Base-by-base conservation (phyloP, 148 eudicot species). In the Dianthus caryophyllus region DNA sequence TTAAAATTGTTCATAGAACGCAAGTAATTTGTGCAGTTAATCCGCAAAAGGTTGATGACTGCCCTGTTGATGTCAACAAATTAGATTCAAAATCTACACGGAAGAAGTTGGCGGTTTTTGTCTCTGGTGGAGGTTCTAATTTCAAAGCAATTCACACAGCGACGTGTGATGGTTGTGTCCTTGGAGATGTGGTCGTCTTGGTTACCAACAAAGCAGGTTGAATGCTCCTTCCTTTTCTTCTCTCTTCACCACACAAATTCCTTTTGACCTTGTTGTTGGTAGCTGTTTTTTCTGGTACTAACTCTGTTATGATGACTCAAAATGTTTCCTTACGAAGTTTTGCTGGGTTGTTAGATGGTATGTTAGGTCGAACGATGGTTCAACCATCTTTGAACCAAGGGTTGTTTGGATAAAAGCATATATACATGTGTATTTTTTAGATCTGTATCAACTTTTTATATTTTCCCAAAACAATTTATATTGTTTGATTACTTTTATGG, bases 81-180 rank as follows among this genome's bases (percentile, higher is more conserved):
- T 60, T 65, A 21, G 67, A 60, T 61, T 39, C 33, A 31, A 75
- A 70, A 17, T 13, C 75, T 39, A 46, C 61, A n/a, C 75, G 75
- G 71, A 92, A 92, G 57, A 89, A 80, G 3, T 66, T 92, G 75
- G 96, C 89, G 0, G 89, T 92, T 69, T 92, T 92, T 65, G 97
- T 89, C 15, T 92, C 97, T 2, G 97, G 96, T 7, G 93, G 90
- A 33, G 97, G 97, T 17, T 91, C 97, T 26, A 91, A 89, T 77
- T 92, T 92, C 68, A 78, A 79, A 82, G 82, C 96, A 6, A 77
- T 89, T 85, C 87, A 85, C 41, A 75, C 76, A 51, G 97, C 91
- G 6, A 69, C 77, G 22, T 63, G 83, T 46, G 18, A 48, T 44
- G 93, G 91, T 10, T 65, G 71, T 24, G 71, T 92, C 47, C 72